Evolutionary conservation across 2,329 filamentous ascomycete species (phyloP).

Genomic region (Helotiales sp.): DNA sequence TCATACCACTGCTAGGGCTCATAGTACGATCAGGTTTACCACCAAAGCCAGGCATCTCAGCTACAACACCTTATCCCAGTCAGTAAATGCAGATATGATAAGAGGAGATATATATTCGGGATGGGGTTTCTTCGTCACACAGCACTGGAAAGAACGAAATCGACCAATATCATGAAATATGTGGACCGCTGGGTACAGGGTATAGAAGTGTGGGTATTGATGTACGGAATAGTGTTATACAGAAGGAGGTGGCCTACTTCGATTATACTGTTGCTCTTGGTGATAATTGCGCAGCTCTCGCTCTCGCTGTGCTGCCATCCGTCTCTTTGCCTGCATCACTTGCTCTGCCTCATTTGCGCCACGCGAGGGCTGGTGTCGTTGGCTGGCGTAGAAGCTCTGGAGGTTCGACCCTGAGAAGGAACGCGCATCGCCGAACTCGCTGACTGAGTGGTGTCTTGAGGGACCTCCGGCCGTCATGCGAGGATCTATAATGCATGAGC

Average conservation of each 20-base stretch:
- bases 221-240: conserved; percentile 54
- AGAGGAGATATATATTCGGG: conserved; percentile 9
- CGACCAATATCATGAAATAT: conserved; percentile 36
- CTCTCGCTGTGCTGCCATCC: conserved; percentile 98
- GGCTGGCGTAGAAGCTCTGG: conserved; percentile 91
- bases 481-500: conserved; percentile 55
- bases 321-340: conserved; percentile 98
- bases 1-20: conserved; percentile 79
- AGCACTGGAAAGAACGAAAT: conserved; percentile 36
- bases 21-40: conserved; percentile 84
- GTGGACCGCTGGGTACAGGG: conserved; percentile 36
- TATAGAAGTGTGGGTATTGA: conserved; percentile 19
- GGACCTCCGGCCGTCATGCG: conserved; percentile 60
- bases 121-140: conserved; percentile 36
- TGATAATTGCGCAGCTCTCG: conserved; percentile 99
- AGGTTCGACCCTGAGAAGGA: conserved; percentile 75
- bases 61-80: conserved; percentile 55
- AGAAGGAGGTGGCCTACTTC: conserved; percentile 88
- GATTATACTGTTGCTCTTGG: conserved; percentile 99
- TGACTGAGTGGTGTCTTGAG: conserved; percentile 79
- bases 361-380: conserved; percentile 86
- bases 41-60: conserved; percentile 63
- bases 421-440: conserved; percentile 74
- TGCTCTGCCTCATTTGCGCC: conserved; percentile 90
- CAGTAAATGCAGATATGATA: conserved; percentile 35